Evolutionary conservation across 2,329 filamentous ascomycete genomes (phyloP).

Genomic region (Scedosporium apiospermum): DNA sequence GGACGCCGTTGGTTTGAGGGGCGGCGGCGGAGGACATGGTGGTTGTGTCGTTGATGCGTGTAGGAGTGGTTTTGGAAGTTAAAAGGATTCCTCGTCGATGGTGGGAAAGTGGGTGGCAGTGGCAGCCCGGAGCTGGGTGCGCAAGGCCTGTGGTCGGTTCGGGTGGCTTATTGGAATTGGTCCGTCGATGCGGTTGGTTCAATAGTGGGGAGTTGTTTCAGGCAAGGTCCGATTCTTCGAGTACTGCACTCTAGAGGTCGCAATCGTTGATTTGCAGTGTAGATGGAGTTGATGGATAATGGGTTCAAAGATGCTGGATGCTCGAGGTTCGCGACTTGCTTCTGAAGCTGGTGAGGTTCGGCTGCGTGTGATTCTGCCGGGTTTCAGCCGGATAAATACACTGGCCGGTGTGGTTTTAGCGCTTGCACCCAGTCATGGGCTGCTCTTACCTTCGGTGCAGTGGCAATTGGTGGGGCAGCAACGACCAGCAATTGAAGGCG

Average conservation of each 20-base stretch:
- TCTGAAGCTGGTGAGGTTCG: background rate
- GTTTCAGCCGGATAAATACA: background rate
- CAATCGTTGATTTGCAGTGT: no score
- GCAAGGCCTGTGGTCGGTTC: background rate
- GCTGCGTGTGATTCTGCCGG: background rate
- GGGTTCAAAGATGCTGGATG: background rate
- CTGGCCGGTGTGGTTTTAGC: background rate
- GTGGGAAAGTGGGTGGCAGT: background rate
- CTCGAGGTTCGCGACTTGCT: background rate
- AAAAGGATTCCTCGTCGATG: background rate
- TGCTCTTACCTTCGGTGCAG: conserved; percentile 5
- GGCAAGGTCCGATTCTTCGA: background rate
- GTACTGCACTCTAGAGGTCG: background rate
- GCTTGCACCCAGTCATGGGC: background rate
- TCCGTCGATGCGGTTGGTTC: background rate
- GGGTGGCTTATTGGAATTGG: background rate
- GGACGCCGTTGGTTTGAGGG: conserved; percentile 43
- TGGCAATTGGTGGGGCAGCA: conserved; percentile 4
- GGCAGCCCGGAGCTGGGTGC: background rate
- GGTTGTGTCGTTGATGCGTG: background rate
- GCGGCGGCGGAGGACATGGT: conserved; percentile 7
- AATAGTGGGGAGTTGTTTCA: background rate
- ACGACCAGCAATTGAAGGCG: background rate
- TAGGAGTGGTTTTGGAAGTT: background rate
- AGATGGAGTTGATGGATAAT: background rate